Percentiles rank a stretch among this genome's conserved stretches.
These are phyloP conservation scores for Elsinoe ampelina DNA, from an alignment of 2,329 filamentous ascomycete species.

Conservation along the genomic window DNA sequence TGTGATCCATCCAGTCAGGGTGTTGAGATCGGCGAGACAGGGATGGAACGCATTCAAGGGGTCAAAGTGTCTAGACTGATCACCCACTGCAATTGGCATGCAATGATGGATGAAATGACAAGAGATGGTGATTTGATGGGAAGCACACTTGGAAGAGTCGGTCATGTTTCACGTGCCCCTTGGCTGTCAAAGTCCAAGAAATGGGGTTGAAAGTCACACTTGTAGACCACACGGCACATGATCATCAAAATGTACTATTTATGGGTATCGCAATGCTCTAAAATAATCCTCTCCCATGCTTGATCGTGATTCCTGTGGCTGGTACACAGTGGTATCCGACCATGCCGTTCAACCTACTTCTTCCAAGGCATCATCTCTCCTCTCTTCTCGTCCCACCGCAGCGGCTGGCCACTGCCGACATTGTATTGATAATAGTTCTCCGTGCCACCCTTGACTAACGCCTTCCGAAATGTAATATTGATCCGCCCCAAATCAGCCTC, in stretches of 20 bases:
- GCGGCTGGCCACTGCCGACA: constrained; percentile 60
- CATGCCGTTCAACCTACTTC: not conserved
- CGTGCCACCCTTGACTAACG: constrained; percentile 61
- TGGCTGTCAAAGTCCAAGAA: not conserved
- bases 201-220: too few relatives aligned
- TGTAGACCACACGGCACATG: too few relatives aligned
- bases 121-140: not conserved
- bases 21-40: too few relatives aligned
- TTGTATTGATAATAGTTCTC: constrained; percentile 83
- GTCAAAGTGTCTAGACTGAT: too few relatives aligned
- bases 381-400: constrained; percentile 53
- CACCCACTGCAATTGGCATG: too few relatives aligned
- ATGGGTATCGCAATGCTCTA: not conserved
- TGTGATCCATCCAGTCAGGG: not conserved
- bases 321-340: not conserved
- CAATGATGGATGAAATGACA: too few relatives aligned
- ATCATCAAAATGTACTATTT: too few relatives aligned
- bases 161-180: not conserved
- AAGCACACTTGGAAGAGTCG: not conserved
- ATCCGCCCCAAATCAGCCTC: constrained; percentile 52
- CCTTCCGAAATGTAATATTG: constrained; percentile 70
- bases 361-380: constrained; percentile 42
- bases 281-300: not conserved
- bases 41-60: too few relatives aligned
- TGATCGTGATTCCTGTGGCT: not conserved